Evolutionary conservation across 2,329 filamentous ascomycete genomes (phyloP).

Genomic region (Coniochaeta sp.): DNA sequence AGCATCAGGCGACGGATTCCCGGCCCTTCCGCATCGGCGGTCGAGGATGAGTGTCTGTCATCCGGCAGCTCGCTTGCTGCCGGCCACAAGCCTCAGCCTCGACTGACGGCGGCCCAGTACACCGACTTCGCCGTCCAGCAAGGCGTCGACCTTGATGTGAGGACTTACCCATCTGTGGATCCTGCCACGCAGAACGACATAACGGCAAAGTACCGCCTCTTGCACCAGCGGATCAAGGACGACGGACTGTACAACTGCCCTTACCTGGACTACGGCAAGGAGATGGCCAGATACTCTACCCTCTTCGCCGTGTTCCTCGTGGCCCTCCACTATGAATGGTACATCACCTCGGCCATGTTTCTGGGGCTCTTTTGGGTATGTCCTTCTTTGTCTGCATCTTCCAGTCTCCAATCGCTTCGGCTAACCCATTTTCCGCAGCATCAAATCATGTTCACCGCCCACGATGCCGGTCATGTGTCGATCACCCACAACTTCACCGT

Average conservation of each 20-base stretch:
- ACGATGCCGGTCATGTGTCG: conserved; percentile 57
- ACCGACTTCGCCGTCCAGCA: conserved; percentile 28
- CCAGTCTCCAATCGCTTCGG: not conserved
- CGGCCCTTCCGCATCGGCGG: too few species aligned
- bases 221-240: conserved; percentile 48
- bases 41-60: not conserved
- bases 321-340: conserved; percentile 43
- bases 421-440: conserved; percentile 38
- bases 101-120: conserved; percentile 17
- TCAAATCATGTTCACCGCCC: conserved; percentile 62
- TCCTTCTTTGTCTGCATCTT: too few species aligned
- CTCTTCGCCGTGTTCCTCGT: conserved; percentile 43
- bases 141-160: conserved; percentile 25
- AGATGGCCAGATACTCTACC: conserved; percentile 44
- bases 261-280: conserved; percentile 52
- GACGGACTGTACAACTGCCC: conserved; percentile 52
- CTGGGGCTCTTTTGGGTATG: conserved; percentile 56
- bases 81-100: not conserved
- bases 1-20: too few species aligned
- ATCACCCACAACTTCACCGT: conserved; percentile 52
- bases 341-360: conserved; percentile 48
- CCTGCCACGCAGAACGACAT: conserved; percentile 47
- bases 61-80: not conserved
- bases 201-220: conserved; percentile 42
- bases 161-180: conserved; percentile 46